Evolutionary conservation across 2,329 filamentous ascomycete genomes (phyloP).

Genomic region (Pestalotiopsis sp.): DNA sequence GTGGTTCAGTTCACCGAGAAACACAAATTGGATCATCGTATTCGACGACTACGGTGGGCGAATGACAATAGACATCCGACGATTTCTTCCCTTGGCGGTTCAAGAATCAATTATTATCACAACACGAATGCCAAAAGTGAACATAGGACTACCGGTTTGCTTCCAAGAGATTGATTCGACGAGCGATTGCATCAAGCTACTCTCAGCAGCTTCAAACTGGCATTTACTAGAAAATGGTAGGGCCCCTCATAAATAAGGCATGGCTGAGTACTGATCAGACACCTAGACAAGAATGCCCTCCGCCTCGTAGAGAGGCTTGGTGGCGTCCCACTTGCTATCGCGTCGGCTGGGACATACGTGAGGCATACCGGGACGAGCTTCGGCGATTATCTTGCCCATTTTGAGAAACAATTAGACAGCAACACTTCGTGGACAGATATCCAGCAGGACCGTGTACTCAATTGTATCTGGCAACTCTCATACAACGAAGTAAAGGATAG

Average conservation of each 20-base stretch:
- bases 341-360: slow-evolving; percentile 45
- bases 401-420: slow-evolving; percentile 31
- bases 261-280: neutral
- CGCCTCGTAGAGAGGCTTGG: slow-evolving; percentile 36
- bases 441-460: slow-evolving; percentile 34
- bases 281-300: slow-evolving; percentile 28
- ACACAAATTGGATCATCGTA: slow-evolving; percentile 38
- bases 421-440: slow-evolving; percentile 26
- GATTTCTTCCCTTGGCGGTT: slow-evolving; percentile 30
- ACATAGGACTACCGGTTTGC: slow-evolving; percentile 31
- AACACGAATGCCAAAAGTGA: slow-evolving; percentile 33
- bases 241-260: slow-evolving; percentile 11
- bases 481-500: slow-evolving; percentile 34
- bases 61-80: slow-evolving; percentile 33
- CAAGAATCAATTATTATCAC: slow-evolving; percentile 44
- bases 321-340: slow-evolving; percentile 45
- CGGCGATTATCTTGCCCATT: slow-evolving; percentile 36
- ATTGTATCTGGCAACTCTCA: slow-evolving; percentile 40
- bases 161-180: slow-evolving; percentile 33
- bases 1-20: slow-evolving; percentile 36
- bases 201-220: slow-evolving; percentile 28
- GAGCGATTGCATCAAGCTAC: slow-evolving; percentile 30
- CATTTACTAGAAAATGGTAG: slow-evolving; percentile 25
- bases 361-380: slow-evolving; percentile 34
- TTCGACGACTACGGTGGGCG: slow-evolving; percentile 44